A percentile compares a stretch with the other conserved stretches of the same genome.
Conservation (phyloP, 768 basidiomycete species). For the Macrolepiota albuminosa region DNA sequence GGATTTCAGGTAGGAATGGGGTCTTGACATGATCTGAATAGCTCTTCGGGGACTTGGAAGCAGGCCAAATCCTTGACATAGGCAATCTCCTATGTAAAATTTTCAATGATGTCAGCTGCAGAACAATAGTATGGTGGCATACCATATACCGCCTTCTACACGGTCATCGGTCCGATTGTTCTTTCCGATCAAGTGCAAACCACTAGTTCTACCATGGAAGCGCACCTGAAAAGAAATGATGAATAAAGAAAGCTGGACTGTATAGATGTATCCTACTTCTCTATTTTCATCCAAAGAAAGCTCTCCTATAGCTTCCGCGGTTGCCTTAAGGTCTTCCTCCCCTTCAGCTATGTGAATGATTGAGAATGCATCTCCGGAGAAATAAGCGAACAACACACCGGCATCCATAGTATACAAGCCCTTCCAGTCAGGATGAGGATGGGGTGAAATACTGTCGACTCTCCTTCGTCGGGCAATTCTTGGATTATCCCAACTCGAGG, state of each 20-base stretch:
- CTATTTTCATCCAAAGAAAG: conserved; percentile 73
- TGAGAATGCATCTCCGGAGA: neutral
- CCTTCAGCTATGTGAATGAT: conserved; percentile 16
- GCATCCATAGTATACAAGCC: conserved; percentile 56
- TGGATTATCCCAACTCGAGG: conserved; percentile 19
- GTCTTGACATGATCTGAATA: conserved; percentile 41
- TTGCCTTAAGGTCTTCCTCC: conserved; percentile 36
- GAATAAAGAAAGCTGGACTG: neutral
- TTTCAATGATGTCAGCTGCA: conserved; percentile 10
- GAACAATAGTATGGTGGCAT: conserved; percentile 12
- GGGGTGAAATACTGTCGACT: conserved; percentile 28
- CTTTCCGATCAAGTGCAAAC: conserved; percentile 67
- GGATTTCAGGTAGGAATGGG: conserved; percentile 50
- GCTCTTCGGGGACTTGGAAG: conserved; percentile 39
- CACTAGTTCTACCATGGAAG: conserved; percentile 77
- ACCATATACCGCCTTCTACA: conserved; percentile 68
- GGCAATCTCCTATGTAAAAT: conserved; percentile 50
- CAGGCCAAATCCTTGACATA: conserved; percentile 74
- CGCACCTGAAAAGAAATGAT: conserved; percentile 51
- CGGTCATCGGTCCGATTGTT: conserved; percentile 64
- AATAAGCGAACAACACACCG: conserved; percentile 6
- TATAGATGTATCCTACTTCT: conserved; percentile 40
- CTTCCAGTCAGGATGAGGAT: conserved; percentile 45
- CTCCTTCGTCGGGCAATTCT: conserved; percentile 13
- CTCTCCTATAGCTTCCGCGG: conserved; percentile 59